Evolutionary conservation across 108 stramenopile genomes (phyloP), one percentile per base, ranked within the genome.

Genomic region (Skeletonema grethae): DNA sequence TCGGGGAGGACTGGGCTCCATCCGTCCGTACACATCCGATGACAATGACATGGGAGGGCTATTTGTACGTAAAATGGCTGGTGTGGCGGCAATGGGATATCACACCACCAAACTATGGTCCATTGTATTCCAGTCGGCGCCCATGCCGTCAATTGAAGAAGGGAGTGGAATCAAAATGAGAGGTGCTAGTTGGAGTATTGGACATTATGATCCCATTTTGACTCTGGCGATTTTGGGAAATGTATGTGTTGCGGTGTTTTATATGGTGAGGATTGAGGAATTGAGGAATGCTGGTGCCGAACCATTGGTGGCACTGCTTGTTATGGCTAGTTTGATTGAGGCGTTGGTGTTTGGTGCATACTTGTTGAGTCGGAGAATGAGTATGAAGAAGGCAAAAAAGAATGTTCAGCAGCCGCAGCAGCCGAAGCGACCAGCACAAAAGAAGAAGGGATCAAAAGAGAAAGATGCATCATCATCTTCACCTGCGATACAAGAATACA

Each of bases 31-130:
- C 9, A 91, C 91, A 16, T 91, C 94, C 7, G 94, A 95, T 72
- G 89, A 77, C 41, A 95, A 95, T 75, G 88, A 95, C 61, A 95
- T 95, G 94, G 94, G 94, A 22, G 90, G 91, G 22, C 72, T 95
- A 1, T 95, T 90, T 72, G 80, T 92, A 28, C 88, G 90, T 9
- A 95, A 95, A 75, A 24, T 95, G 63, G 86, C 76, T 15, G 94
- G 91, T 15, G 94, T 85, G 6, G 94, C 91, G 2, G 77, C 62
- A 18, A 24, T 90, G 61, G 87, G 82, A 22, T 80, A 86, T n/a
- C 94, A 95, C 31, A 66, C 87, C n/a, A 83, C 90, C 38, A 95
- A 95, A 67, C 30, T 95, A 2, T 65, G 87, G 68, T 89, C 94
- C 1, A 61, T 95, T 4, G 63, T 95, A 43, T 85, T 92, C 43